Evolutionary conservation across 371 early-diverging fungal species (phyloP).

Genomic region (Amoeboaphelidium protococcarum): DNA sequence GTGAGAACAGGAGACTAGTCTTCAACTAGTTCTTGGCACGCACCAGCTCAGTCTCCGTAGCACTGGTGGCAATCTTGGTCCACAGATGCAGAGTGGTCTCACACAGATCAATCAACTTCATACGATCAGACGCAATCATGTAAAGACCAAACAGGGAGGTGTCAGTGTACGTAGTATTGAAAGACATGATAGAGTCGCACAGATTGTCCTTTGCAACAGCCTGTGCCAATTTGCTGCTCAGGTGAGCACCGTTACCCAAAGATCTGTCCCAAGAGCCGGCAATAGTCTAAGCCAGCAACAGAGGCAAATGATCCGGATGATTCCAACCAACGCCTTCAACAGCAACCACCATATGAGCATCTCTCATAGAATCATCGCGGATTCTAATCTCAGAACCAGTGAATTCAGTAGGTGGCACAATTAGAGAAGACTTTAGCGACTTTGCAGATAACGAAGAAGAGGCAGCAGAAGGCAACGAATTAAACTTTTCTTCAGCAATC

Average conservation of each 20-base stretch:
- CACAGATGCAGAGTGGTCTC: conserved; percentile 70
- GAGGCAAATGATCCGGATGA: conserved; percentile 75
- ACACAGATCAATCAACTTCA: conserved; percentile 52
- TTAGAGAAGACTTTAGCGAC: conserved; percentile 8
- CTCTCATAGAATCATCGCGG: conserved; percentile 9
- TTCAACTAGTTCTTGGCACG: conserved; percentile 94
- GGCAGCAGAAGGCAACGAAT: conserved; percentile 14
- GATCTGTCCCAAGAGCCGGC: conserved; percentile 89
- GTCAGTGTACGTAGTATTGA: conserved; percentile 90
- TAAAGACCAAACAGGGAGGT: conserved; percentile 95
- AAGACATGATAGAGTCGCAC: conserved; percentile 89
- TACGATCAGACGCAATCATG: conserved; percentile 38
- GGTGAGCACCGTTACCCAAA: conserved; percentile 52
- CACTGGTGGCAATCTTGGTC: conserved; percentile 52
- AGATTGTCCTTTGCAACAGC: conserved; percentile 50
- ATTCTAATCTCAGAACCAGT: conserved; percentile 69
- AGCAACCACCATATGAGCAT: conserved; percentile 79
- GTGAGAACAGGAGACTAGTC: conserved; percentile 54
- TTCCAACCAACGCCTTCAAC: conserved; percentile 89
- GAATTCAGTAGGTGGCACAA: conserved; percentile 42
- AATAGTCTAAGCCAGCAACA: conserved; percentile 75
- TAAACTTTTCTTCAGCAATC: conserved; percentile 72
- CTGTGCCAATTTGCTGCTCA: conserved; percentile 58
- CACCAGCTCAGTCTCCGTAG: conserved; percentile 77
- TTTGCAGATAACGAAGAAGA: no score